Evolutionary conservation across 1,139 yeast genomes (phyloP).

Genomic region (Debaryomycetaceae sp.): DNA sequence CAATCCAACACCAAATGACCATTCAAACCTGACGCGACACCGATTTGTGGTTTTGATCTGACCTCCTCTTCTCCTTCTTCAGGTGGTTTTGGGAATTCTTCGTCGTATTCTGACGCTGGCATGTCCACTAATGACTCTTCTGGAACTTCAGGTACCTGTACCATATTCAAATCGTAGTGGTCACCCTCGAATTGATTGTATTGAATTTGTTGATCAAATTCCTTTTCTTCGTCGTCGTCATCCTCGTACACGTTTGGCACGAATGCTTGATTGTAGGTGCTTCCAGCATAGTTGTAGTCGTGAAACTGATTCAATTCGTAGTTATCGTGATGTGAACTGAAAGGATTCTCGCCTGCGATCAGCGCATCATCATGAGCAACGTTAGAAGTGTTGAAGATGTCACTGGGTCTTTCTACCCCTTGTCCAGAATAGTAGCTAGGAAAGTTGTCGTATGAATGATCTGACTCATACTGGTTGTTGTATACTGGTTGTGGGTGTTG

Average conservation of each 20-base stretch:
- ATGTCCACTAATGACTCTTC: conserved; percentile 10
- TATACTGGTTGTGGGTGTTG: conserved; percentile 33
- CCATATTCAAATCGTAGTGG: conserved; percentile 39
- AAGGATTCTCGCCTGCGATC: conserved; percentile 14
- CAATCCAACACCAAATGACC: conserved; percentile 51
- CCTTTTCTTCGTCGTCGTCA: conserved; percentile 41
- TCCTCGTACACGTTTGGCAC: conserved; percentile 47
- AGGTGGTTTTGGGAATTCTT: conserved; percentile 27
- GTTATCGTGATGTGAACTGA: conserved; percentile 12
- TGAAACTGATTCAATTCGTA: conserved; percentile 29
- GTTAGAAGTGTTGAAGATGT: conserved; percentile 23
- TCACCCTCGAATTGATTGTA: conserved; percentile 44
- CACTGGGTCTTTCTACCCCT: conserved; percentile 14
- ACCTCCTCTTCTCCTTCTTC: conserved; percentile 32
- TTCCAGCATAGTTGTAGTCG: conserved; percentile 15
- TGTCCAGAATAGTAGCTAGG: conserved; percentile 16
- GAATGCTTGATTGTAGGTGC: conserved; percentile 29
- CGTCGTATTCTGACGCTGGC: conserved; percentile 32
- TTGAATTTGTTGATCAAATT: conserved; percentile 39
- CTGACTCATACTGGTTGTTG: conserved; percentile 5
- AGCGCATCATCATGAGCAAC: conserved; percentile 10
- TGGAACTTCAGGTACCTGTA: conserved; percentile 18
- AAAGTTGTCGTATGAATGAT: conserved; percentile 22
- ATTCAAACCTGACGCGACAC: conserved; percentile 39
- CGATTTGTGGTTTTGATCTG: conserved; percentile 35